Evolutionary conservation across 768 basidiomycete species (phyloP).

Genomic region (Leucogyrophana mollusca): DNA sequence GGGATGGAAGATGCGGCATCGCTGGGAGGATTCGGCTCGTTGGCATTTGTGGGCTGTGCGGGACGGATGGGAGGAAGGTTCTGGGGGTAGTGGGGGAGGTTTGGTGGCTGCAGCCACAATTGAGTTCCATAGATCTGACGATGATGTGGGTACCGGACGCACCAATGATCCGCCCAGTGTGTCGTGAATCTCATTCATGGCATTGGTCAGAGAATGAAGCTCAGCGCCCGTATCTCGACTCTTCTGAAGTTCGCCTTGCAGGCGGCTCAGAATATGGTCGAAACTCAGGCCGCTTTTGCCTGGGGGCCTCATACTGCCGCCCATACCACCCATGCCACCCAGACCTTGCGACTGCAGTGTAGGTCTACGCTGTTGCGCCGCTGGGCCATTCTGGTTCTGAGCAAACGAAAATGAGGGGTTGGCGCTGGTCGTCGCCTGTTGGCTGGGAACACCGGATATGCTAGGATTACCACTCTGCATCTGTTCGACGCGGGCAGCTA

Average conservation of each 20-base stretch:
- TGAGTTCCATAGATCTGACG: constrained; percentile 9
- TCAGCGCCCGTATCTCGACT: constrained; percentile 92
- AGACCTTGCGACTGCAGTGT: constrained; percentile 60
- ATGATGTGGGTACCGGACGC: constrained; percentile 25
- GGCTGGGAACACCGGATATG: constrained; percentile 28
- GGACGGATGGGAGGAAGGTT: constrained; percentile 66
- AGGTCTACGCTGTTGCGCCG: constrained; percentile 48
- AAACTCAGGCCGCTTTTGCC: constrained; percentile 88
- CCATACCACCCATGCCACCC: constrained; percentile 75
- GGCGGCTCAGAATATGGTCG: constrained; percentile 83
- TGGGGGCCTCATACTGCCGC: constrained; percentile 65
- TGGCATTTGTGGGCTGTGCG: constrained; percentile 14
- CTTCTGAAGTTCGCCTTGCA: constrained; percentile 95
- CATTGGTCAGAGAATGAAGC: constrained; percentile 68
- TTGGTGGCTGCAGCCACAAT: constrained; percentile 47
- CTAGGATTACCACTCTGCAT: constrained; percentile 42
- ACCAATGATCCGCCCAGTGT: constrained; percentile 84
- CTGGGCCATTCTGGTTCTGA: constrained; percentile 33
- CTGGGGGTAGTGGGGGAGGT: constrained; percentile 61
- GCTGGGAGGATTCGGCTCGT: constrained; percentile 27
- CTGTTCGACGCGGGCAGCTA: constrained; percentile 69
- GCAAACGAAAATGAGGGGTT: constrained; percentile 42
- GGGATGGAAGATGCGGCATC: constrained; percentile 23
- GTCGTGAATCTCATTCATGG: constrained; percentile 91
- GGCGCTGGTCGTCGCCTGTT: constrained; percentile 30